phyloP scores from a whole-genome alignment of 2,329 filamentous ascomycete species.

The Gliomastix tumulicola region DNA sequence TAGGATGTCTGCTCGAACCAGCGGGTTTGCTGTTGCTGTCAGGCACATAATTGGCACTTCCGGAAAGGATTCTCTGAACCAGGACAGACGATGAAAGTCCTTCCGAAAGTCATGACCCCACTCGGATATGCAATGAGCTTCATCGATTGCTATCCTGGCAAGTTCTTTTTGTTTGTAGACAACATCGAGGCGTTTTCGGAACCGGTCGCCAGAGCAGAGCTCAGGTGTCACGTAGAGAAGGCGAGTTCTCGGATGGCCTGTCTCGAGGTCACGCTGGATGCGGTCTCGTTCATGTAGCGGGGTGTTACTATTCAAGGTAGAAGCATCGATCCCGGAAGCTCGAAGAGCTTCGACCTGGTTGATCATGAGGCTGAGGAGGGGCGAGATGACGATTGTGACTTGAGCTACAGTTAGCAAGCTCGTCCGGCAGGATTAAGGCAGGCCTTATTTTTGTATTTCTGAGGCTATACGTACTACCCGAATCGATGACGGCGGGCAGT shows the following conservation, averaged over 20 bases:
- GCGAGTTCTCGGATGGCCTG: constrained; percentile 75
- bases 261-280: constrained; percentile 76
- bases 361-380: constrained; percentile 85
- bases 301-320: constrained; percentile 82
- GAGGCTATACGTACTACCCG: constrained; percentile 77
- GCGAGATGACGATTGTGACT: constrained; percentile 89
- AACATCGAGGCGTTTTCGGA: constrained; percentile 65
- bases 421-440: background rate
- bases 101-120: constrained; percentile 98
- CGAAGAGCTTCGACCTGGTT: constrained; percentile 84
- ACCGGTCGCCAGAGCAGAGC: constrained; percentile 69
- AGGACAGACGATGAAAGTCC: constrained; percentile 79
- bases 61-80: constrained; percentile 77
- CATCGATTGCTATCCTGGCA: constrained; percentile 83
- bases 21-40: constrained; percentile 81
- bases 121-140: constrained; percentile 95
- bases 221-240: constrained; percentile 94
- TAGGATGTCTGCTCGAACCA: constrained; percentile 78
- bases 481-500: constrained; percentile 78
- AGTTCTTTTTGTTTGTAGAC: constrained; percentile 78
- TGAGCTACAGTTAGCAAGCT: background rate
- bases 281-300: constrained; percentile 53
- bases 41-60: constrained; percentile 87
- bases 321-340: constrained; percentile 68
- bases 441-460: background rate